Conservation (phyloP, 192 early-diverging fungal species). For the Oehlia diaphana region DNA sequence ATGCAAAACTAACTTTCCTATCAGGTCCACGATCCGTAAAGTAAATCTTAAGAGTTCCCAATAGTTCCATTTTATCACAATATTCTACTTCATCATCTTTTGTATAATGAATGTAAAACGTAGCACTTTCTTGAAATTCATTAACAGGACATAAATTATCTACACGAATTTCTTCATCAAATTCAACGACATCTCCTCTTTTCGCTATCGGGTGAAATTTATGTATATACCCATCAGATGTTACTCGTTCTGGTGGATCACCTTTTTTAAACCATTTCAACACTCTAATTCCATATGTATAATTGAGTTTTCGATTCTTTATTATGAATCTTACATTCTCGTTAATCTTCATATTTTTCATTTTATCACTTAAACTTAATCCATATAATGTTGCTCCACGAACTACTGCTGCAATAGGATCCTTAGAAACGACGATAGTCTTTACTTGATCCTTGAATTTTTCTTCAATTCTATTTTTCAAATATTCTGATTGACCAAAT, state of each 20-base stretch:
- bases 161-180: background rate
- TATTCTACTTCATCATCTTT: background rate
- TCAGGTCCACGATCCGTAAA: background rate
- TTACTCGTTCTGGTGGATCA: too few relatives aligned
- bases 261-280: too few relatives aligned
- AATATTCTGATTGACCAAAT: constrained; percentile 56
- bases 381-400: constrained; percentile 57
- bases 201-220: background rate
- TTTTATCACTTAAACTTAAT: background rate
- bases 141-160: background rate
- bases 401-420: constrained; percentile 53
- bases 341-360: too few relatives aligned
- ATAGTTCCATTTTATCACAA: constrained; percentile 2
- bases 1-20: background rate
- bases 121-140: background rate
- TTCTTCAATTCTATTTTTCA: constrained; percentile 53
- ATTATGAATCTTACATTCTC: too few relatives aligned
- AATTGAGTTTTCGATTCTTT: too few relatives aligned
- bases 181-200: background rate
- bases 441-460: constrained; percentile 48
- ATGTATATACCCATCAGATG: too few relatives aligned
- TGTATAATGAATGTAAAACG: background rate
- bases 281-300: too few relatives aligned
- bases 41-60: background rate
- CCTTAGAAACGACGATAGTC: constrained; percentile 51